phyloP scores from a whole-genome alignment of 202 grass and related monocot species.

The Bolboschoenoplectus hybrid region DNA sequence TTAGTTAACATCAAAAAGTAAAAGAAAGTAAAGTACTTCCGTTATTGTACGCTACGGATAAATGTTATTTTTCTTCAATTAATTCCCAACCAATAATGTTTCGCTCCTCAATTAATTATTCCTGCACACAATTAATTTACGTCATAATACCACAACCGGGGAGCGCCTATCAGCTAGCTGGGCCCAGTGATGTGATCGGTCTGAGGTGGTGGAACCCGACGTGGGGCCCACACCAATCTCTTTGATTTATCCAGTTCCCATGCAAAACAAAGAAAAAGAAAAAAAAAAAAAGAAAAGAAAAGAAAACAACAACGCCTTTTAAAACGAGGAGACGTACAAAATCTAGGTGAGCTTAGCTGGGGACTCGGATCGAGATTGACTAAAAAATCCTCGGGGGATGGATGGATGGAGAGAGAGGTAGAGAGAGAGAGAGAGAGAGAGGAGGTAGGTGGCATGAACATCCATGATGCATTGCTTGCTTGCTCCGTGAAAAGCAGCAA shows the following conservation, averaged over 20 bases:
- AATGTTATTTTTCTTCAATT: too few relatives aligned
- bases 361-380: constrained; percentile 41
- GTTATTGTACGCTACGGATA: too few relatives aligned
- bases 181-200: constrained; percentile 22
- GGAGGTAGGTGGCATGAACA: too few relatives aligned
- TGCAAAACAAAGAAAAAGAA: not conserved
- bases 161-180: not conserved
- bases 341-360: not conserved
- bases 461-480: not conserved
- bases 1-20: too few relatives aligned
- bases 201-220: constrained; percentile 12
- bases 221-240: not conserved
- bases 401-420: too few relatives aligned
- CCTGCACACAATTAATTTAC: too few relatives aligned
- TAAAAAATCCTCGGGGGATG: constrained; percentile 25
- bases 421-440: too few relatives aligned
- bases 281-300: not conserved
- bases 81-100: too few relatives aligned
- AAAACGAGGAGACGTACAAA: constrained; percentile 1
- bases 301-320: constrained; percentile 21
- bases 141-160: too few relatives aligned
- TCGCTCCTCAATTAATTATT: too few relatives aligned
- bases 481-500: constrained; percentile 34
- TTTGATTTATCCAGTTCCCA: constrained; percentile 24
- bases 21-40: too few relatives aligned